These are phyloP conservation scores for Vachellia collinsii DNA, from an alignment of 306 rosid genomes.

Conservation along the genomic window DNA sequence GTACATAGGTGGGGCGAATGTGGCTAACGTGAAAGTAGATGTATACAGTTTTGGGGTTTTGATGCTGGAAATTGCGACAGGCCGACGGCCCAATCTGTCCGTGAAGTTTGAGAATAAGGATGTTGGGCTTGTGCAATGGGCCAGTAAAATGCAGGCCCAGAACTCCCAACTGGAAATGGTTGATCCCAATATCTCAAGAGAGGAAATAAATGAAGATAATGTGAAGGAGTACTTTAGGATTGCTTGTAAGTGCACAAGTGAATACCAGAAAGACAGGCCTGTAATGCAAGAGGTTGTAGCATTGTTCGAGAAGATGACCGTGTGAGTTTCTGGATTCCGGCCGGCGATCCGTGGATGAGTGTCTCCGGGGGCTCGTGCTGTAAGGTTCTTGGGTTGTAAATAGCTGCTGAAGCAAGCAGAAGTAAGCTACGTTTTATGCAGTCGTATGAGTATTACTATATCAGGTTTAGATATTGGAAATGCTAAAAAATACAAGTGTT, in stretches of 20 bases:
- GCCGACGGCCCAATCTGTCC: slow-evolving; percentile 58
- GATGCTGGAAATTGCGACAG: slow-evolving; percentile 70
- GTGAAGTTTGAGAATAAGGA: slow-evolving; percentile 17
- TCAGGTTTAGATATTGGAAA: neutral
- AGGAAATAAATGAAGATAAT: slow-evolving; percentile 46
- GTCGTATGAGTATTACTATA: neutral
- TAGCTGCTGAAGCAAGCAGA: neutral
- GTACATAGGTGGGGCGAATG: slow-evolving; percentile 62
- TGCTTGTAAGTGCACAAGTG: slow-evolving; percentile 62
- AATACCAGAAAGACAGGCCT: slow-evolving; percentile 60
- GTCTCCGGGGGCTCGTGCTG: neutral
- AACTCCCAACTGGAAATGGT: slow-evolving; percentile 60
- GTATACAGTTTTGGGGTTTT: slow-evolving; percentile 86
- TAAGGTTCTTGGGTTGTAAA: neutral
- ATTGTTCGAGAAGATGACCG: slow-evolving; percentile 38
- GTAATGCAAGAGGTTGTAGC: slow-evolving; percentile 51
- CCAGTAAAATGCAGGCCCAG: slow-evolving; percentile 55
- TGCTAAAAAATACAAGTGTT: neutral
- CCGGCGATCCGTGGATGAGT: neutral
- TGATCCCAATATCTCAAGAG: slow-evolving; percentile 57
- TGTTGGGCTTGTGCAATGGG: slow-evolving; percentile 70
- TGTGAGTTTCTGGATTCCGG: neutral
- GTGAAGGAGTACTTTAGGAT: slow-evolving; percentile 69
- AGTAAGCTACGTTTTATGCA: neutral
- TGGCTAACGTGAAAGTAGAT: slow-evolving; percentile 59